Conservation (phyloP, 2,329 filamentous ascomycete genomes). For the Trichophyton mentagrophytes region DNA sequence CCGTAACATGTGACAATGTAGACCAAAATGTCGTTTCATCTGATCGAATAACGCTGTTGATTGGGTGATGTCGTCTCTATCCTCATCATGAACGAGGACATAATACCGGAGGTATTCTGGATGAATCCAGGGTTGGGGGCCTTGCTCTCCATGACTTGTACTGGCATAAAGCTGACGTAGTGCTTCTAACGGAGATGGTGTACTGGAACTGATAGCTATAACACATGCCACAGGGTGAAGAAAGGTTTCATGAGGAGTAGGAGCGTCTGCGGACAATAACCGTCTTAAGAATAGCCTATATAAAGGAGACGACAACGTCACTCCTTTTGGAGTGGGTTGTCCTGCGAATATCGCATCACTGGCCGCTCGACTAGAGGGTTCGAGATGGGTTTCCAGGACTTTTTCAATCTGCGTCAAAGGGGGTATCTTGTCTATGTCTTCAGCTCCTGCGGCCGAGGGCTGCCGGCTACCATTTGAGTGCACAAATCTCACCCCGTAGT, state of each 20-base stretch:
- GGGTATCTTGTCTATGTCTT: conserved; percentile 21
- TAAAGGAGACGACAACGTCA: conserved; percentile 54
- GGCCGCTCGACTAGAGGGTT: conserved; percentile 51
- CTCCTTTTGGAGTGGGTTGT: conserved; percentile 18
- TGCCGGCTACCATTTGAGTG: conserved; percentile 42
- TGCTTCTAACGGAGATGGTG: conserved; percentile 70
- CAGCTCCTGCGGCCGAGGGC: not conserved
- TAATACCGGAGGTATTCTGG: conserved; percentile 92
- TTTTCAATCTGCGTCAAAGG: conserved; percentile 55
- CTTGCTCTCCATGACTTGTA: conserved; percentile 63
- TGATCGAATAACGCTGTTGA: conserved; percentile 88
- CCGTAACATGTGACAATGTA: conserved; percentile 85
- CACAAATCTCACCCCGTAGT: conserved; percentile 80
- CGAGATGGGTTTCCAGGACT: conserved; percentile 65
- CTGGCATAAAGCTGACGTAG: conserved; percentile 71
- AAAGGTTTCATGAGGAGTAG: conserved; percentile 83
- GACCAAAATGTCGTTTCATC: conserved; percentile 96
- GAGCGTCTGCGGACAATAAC: conserved; percentile 63
- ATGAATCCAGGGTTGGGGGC: conserved; percentile 73
- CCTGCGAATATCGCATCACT: conserved; percentile 14
- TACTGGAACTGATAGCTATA: conserved; percentile 87
- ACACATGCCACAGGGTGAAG: conserved; percentile 88
- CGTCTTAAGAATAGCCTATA: conserved; percentile 76
- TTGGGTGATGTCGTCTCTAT: conserved; percentile 80
- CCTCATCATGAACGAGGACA: conserved; percentile 90